Base-by-base conservation (phyloP, 2,329 filamentous ascomycete species). In the Trichophaea hybrida region DNA sequence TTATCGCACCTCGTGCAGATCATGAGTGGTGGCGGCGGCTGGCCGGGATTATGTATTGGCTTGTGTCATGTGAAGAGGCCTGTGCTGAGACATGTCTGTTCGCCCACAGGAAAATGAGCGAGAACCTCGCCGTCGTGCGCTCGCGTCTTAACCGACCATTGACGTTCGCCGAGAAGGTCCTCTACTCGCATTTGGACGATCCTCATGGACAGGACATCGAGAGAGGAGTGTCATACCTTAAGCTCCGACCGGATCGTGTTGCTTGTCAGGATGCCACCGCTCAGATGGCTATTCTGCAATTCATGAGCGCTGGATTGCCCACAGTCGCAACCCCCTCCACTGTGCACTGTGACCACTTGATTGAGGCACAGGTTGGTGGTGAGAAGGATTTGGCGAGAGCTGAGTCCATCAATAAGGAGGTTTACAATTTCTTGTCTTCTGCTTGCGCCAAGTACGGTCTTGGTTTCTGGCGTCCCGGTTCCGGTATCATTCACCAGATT, bases 361-460 rank as follows among this genome's bases (percentile, higher is more conserved):
- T 98, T 75, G 91, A 97, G 80, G 93, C 91, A 64, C 91, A 97
- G 77, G 73, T 91, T 70, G 93, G 93, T 72, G 90, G 90, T 69
- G 82, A 79, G 66, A 93, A 96, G 82, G 93, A 98, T 86, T 78
- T 97, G 74, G 85, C 82, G 64, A 83, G 91, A 71, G 93, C 93
- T 70, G 79, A 91, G 71, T 81, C 83, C 69, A 95, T 95, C 78
- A 97, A 97, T 84, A 94, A 94, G 81, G 91, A 97, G 76, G 93
- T 98, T 69, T 98, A 97, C 77, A 86, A 97, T 76, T 98, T 98
- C 81, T 78, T 98, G 72, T 82, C 89, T 64, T 84, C 84, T 65
- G 86, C 91, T 67, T 97, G 91, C 74, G 90, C 90, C 72, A 98
- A 97, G 80, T 98, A 97, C 81, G 91, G 97, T 81, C 97, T 97